Base-by-base conservation (phyloP, 352 stramenopile genomes). In the Pseudoperonospora humuli region DNA sequence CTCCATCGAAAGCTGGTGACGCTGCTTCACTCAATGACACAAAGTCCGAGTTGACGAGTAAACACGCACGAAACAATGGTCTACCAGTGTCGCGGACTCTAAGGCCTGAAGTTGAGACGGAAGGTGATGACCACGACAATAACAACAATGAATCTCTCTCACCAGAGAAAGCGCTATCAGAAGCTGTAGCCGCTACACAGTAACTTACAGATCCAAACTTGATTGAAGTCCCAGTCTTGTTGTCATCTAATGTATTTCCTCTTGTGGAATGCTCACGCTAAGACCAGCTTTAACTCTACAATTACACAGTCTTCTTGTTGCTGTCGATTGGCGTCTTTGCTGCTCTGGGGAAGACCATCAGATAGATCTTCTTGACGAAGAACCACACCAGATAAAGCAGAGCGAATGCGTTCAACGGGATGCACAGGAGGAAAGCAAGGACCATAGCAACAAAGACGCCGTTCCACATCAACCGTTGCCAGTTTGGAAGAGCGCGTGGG, bases 341-440 rank as follows among this genome's bases (percentile, higher is more conserved):
- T 10, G 33, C 27, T 3, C 28, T 35, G 0, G 47, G 17, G 2
- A 40, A 46, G 9, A 68, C 31, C 33, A 35, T 48, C 17, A 29
- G 29, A 15, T 71, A 40, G 14, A 54, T 19, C 36, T 80, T 86
- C 21, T 59, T 64, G 13, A 70, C 25, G 20, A 75, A 66, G 43
- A 69, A 86, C 70, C 69, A 84, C 21, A 74, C 54, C 2, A 88
- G 48, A 74, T 71, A 88, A 1, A 86, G 21, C 26, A 73, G 31
- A 28, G 88, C 50, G 23, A 84, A 29, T 3, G 44, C 61, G 51
- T 72, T 83, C 39, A 79, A 50, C 0, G 76, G 41, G 19, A 88
- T 60, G 21, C 69, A 74, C 15, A 76, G 46, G 20, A 91, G 14
- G 26, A 70, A 76, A n/a, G 65, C 17, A 5, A 35, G 57, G 14